Conservation (phyloP, 148 eudicot species). For the Rheum nobile region DNA sequence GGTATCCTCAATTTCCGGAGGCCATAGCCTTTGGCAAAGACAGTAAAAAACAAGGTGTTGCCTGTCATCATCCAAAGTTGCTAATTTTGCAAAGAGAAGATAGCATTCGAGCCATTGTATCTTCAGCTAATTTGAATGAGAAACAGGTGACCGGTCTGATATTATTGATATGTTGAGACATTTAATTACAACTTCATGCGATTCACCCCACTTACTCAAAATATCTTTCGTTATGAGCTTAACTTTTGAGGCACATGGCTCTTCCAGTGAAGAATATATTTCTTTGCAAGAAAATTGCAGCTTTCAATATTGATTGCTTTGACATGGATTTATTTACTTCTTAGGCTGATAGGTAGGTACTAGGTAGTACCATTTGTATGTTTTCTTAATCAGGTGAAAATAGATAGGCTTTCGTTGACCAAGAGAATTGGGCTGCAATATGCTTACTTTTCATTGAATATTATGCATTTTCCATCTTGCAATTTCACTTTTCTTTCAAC, state of each 20-base stretch:
- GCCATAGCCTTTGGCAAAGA: constrained; percentile 79
- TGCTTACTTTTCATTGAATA: not conserved
- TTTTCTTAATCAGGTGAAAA: not conserved
- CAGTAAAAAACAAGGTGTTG: constrained; percentile 60
- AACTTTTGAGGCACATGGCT: not conserved
- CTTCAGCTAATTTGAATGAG: constrained; percentile 80
- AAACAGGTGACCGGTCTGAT: constrained; percentile 45
- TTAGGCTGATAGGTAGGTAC: not conserved
- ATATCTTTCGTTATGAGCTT: not conserved
- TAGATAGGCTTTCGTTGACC: not conserved
- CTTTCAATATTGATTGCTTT: not conserved
- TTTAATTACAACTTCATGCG: not conserved
- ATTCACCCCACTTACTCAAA: not conserved
- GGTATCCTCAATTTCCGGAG: constrained; percentile 92
- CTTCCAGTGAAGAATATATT: not conserved
- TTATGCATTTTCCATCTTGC: not conserved
- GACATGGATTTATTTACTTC: not conserved
- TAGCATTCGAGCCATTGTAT: constrained; percentile 56
- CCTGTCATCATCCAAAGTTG: constrained; percentile 92
- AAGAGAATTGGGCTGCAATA: not conserved
- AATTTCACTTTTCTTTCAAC: not conserved
- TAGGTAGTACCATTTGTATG: not conserved
- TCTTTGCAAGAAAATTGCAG: not conserved
- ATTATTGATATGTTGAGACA: not conserved
- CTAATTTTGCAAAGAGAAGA: constrained; percentile 74